Conservation (phyloP, 441 rosid genomes). For the Adansonia madagascariensis region DNA sequence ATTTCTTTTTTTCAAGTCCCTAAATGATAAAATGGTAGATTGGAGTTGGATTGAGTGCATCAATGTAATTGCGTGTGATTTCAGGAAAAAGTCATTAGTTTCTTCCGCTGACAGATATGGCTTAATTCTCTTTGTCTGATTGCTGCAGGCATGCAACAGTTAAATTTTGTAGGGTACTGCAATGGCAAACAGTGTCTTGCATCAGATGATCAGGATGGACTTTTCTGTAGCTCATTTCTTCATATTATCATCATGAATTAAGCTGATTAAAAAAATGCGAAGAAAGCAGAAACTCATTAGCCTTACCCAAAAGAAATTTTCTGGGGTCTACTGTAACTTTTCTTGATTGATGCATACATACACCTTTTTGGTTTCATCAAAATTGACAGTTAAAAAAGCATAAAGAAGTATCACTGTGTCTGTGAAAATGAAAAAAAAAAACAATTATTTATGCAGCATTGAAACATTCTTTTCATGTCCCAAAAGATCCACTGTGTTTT, state of each 20-base stretch:
- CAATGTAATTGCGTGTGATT: neutral
- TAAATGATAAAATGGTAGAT: neutral
- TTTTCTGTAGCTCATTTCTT: neutral
- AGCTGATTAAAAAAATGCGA: neutral
- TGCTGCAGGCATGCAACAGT: neutral
- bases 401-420: slow-evolving; percentile 7
- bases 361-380: slow-evolving; percentile 15
- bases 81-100: neutral
- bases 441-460: neutral
- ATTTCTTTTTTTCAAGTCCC: too few relatives aligned
- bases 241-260: neutral
- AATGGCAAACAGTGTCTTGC: neutral
- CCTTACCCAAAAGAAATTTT: neutral
- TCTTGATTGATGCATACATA: neutral
- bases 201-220: too few relatives aligned
- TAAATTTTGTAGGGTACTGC: neutral
- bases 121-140: neutral
- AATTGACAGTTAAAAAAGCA: slow-evolving; percentile 23
- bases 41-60: neutral
- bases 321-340: neutral
- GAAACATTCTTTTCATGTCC: slow-evolving; percentile 18
- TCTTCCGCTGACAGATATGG: neutral
- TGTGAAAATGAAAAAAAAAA: neutral
- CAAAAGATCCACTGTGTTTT: neutral
- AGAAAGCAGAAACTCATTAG: neutral